phyloP scores from a whole-genome alignment of 116 monocot species.

The Dioscorea cayenensis region DNA sequence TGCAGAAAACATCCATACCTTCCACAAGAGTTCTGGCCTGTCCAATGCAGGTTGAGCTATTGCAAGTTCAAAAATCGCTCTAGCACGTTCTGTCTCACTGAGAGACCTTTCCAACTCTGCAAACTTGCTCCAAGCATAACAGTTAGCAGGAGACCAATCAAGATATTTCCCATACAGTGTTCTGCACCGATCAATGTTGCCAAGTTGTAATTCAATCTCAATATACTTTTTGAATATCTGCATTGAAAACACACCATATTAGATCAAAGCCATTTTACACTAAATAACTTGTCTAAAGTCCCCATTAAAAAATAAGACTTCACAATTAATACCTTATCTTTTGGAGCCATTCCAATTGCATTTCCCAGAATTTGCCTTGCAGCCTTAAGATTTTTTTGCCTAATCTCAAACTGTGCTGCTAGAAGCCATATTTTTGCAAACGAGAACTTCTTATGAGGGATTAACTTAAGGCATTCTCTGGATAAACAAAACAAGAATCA shows the following conservation, averaged over 20 bases:
- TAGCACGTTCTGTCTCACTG: slow-evolving; percentile 74
- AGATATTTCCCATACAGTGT: slow-evolving; percentile 86
- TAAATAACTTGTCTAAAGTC: neutral
- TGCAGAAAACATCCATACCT: slow-evolving; percentile 39
- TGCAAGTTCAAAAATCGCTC: slow-evolving; percentile 79
- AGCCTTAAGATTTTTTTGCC: slow-evolving; percentile 72
- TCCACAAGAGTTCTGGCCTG: slow-evolving; percentile 96
- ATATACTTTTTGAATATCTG: slow-evolving; percentile 97
- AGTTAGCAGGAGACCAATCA: slow-evolving; percentile 83
- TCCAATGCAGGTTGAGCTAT: slow-evolving; percentile 86
- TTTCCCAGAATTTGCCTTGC: slow-evolving; percentile 74
- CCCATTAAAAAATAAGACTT: neutral
- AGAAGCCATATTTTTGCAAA: slow-evolving; percentile 94
- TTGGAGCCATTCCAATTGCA: slow-evolving; percentile 94
- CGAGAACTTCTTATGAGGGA: slow-evolving; percentile 94
- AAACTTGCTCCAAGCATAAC: slow-evolving; percentile 96
- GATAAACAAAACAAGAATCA: slow-evolving; percentile 2
- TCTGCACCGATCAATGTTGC: slow-evolving; percentile 75
- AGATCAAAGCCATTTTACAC: neutral
- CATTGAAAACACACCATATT: neutral
- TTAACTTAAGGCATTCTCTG: slow-evolving; percentile 80
- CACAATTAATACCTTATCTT: slow-evolving; percentile 62
- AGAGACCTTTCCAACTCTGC: slow-evolving; percentile 80
- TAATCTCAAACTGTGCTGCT: slow-evolving; percentile 89
- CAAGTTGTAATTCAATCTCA: slow-evolving; percentile 78